These are phyloP conservation scores for Aegilops longissima DNA, from an alignment of 176 grass and related monocot species.

Conservation along the genomic window DNA sequence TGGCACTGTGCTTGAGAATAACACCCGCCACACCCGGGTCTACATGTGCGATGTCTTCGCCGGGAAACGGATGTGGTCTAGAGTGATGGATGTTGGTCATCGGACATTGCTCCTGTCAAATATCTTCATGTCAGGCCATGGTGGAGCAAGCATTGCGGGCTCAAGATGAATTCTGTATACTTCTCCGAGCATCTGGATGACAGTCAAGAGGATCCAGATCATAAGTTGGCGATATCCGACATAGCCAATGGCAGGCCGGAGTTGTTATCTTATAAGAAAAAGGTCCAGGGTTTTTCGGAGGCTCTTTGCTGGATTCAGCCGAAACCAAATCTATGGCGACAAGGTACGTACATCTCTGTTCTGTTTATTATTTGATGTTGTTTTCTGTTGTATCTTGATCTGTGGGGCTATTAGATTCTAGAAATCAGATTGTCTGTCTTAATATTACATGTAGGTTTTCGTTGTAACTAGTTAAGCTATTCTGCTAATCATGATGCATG, in stretches of 20 bases:
- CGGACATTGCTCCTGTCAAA: background rate
- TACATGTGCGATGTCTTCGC: slow-evolving; percentile 7
- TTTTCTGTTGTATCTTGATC: too few relatives aligned
- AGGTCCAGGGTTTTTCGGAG: background rate
- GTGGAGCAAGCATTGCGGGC: background rate
- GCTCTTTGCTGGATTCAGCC: slow-evolving; percentile 14
- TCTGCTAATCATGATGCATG: too few relatives aligned
- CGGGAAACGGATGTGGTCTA: background rate
- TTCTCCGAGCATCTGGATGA: background rate
- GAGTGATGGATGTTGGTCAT: background rate
- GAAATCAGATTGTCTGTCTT: too few relatives aligned
- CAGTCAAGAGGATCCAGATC: too few relatives aligned
- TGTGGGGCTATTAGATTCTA: too few relatives aligned
- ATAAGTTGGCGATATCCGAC: background rate
- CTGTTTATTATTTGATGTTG: too few relatives aligned
- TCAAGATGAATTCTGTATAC: slow-evolving; percentile 1
- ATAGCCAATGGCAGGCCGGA: background rate
- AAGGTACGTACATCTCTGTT: background rate
- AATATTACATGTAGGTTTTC: too few relatives aligned
- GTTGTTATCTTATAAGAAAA: too few relatives aligned
- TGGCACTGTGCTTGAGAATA: background rate
- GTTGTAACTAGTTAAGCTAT: too few relatives aligned
- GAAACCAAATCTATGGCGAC: background rate
- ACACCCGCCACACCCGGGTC: background rate
- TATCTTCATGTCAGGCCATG: background rate